Conservation (phyloP, 2,329 filamentous ascomycete species). For the Aspergillus fructus region DNA sequence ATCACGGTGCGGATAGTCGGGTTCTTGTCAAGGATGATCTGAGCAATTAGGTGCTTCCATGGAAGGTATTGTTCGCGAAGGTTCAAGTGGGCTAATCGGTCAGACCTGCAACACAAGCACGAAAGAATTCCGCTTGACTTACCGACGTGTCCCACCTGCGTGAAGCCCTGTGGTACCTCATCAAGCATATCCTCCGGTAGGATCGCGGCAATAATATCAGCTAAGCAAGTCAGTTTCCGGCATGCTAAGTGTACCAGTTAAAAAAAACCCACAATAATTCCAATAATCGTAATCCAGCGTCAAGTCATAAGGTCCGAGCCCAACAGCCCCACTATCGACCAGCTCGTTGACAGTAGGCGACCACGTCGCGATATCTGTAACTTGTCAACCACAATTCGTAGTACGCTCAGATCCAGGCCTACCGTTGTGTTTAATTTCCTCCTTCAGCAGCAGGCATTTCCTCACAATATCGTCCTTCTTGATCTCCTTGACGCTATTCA, state of each 20-base stretch:
- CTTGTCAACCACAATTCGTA: not conserved
- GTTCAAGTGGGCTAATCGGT: conserved; percentile 74
- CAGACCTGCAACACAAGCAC: conserved; percentile 5
- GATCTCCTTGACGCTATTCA: conserved; percentile 58
- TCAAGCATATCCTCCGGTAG: conserved; percentile 76
- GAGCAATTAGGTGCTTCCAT: conserved; percentile 81
- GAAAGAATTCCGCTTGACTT: conserved; percentile 30
- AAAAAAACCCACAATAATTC: conserved; percentile 65
- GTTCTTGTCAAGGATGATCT: conserved; percentile 90
- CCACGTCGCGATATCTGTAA: conserved; percentile 70
- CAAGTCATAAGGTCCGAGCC: conserved; percentile 72
- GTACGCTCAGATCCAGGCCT: conserved; percentile 26
- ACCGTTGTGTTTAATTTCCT: conserved; percentile 41
- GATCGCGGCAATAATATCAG: conserved; percentile 79
- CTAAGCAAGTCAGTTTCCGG: conserved; percentile 40
- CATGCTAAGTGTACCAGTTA: not conserved
- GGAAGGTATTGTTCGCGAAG: conserved; percentile 78
- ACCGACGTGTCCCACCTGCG: conserved; percentile 84
- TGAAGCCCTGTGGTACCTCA: conserved; percentile 83
- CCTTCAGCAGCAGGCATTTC: conserved; percentile 42
- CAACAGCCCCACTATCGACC: conserved; percentile 66
- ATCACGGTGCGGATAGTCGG: conserved; percentile 80
- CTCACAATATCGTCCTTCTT: conserved; percentile 50
- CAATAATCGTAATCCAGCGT: conserved; percentile 81
- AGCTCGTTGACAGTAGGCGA: conserved; percentile 67